Evolutionary conservation across 78 protist genomes (phyloP), one percentile per base, ranked within the genome.

Genomic region (Dictyostelium intermedium): DNA sequence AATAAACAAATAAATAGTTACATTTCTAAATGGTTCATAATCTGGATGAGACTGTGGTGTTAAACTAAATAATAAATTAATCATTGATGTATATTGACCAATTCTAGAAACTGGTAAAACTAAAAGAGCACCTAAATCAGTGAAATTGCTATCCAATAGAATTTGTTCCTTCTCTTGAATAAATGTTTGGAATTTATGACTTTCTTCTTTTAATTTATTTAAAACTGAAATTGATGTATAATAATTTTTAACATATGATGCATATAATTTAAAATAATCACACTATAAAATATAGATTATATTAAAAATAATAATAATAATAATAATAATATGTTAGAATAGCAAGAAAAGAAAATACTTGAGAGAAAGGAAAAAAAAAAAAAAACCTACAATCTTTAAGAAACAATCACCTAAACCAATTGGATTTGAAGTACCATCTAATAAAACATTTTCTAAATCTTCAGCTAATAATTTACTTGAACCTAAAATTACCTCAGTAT

Each of bases 161-260:
- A n/a, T 63, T 18, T 56, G n/a, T 87, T 87, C 93, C 20, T 39
- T 87, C 50, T 87, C 85, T 50, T 87, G 82, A 78, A 87, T 79
- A 76, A 87, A 87, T 63, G 93, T 13, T 87, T 78, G 85, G 60
- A 87, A 87, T 43, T 74, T 77, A 32, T 87, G 93, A 34, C 50
- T 61, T 50, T 87, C 85, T 63, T 79, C 85, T 43, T 87, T 87
- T 32, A 87, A 79, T 43, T 87, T 87, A 69, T 78, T 87, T 10
- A 87, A 43, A n/a, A 87, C 47, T 45, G 85, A 63, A 30, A 87
- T 78, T 63, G 93, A 87, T 37, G 84, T 63, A 32, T 87, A 87
- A 43, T 87, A 87, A 32, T 87, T 87, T 32, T 76, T 87, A 37
- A 87, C 93, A 87, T 87, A 87, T 45, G 93, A 78, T 60, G 85